These are phyloP conservation scores for Fusarium decemcellulare DNA, from an alignment of 2,329 filamentous ascomycete genomes.

Conservation along the genomic window DNA sequence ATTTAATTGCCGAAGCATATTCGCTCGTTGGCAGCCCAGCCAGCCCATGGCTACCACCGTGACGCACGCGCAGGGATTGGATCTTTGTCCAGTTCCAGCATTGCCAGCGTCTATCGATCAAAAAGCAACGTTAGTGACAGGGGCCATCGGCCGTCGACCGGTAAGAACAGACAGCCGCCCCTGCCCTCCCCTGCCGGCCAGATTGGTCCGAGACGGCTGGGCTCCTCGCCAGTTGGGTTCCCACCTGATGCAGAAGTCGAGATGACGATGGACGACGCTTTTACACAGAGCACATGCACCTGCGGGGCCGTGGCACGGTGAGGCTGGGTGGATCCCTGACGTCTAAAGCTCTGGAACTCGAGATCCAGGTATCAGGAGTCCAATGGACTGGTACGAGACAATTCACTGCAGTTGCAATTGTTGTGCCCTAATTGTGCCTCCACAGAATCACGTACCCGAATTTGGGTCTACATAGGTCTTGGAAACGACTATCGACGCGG, in stretches of 20 bases:
- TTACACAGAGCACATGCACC: conserved; percentile 39
- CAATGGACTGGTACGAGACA: conserved; percentile 45
- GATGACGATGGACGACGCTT: conserved; percentile 43
- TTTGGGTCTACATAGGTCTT: conserved; percentile 4
- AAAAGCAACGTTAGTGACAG: conserved; percentile 42
- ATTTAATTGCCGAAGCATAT: conserved; percentile 7
- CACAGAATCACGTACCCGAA: conserved; percentile 37
- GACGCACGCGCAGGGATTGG: conserved; percentile 36
- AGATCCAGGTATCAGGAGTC: conserved; percentile 41
- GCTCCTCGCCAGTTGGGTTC: conserved; percentile 35
- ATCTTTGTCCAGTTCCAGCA: conserved; percentile 29
- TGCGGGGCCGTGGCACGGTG: conserved; percentile 46
- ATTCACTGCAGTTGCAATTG: conserved; percentile 40
- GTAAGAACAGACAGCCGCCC: conserved; percentile 23
- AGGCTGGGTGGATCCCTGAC: conserved; percentile 46
- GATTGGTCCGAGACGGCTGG: conserved; percentile 36
- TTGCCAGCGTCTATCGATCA: conserved; percentile 39
- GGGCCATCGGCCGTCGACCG: conserved; percentile 34
- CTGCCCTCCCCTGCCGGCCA: conserved; percentile 26
- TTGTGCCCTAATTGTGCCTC: conserved; percentile 49
- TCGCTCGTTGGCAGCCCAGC: conserved; percentile 5
- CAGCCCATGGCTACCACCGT: conserved; percentile 6
- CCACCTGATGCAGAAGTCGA: conserved; percentile 40
- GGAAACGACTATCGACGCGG: background rate
- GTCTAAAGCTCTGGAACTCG: conserved; percentile 40